Evolutionary conservation across 2,329 filamentous ascomycete species (phyloP).

Genomic region (Diaporthe sp.): DNA sequence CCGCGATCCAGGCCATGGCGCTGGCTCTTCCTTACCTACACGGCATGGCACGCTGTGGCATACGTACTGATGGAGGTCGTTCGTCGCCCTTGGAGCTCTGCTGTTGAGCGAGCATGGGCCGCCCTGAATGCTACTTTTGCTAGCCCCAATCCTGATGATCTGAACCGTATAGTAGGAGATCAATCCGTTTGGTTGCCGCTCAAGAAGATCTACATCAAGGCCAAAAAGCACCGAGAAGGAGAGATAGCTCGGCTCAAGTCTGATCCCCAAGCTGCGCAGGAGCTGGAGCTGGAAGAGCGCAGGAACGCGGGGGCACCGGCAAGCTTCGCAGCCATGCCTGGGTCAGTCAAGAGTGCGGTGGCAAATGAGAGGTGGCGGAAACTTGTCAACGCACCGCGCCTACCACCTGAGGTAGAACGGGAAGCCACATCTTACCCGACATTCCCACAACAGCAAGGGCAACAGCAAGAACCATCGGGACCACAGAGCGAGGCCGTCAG

Average conservation of each 20-base stretch:
- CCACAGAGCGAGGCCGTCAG: background rate
- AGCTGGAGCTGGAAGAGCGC: constrained; percentile 64
- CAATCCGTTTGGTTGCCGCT: constrained; percentile 67
- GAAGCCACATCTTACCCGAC: background rate
- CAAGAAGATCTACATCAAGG: constrained; percentile 67
- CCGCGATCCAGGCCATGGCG: constrained; percentile 64
- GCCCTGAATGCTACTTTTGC: constrained; percentile 49
- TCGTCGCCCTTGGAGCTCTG: constrained; percentile 57
- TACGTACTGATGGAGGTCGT: constrained; percentile 68
- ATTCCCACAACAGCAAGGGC: constrained; percentile 25
- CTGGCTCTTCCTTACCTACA: constrained; percentile 72
- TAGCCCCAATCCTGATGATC: constrained; percentile 55
- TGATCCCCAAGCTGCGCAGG: constrained; percentile 63
- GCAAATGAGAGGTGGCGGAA: constrained; percentile 67
- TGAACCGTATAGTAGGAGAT: constrained; percentile 61
- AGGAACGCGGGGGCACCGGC: constrained; percentile 56
- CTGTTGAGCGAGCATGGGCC: constrained; percentile 49
- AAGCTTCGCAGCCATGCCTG: constrained; percentile 63
- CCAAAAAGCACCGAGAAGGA: constrained; percentile 63
- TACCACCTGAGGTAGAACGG: constrained; percentile 38
- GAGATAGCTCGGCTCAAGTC: constrained; percentile 64
- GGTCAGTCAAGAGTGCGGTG: constrained; percentile 59
- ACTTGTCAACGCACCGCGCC: constrained; percentile 55
- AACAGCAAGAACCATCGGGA: constrained; percentile 27
- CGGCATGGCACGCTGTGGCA: constrained; percentile 71